A percentile compares a stretch with the other conserved stretches of the same genome.
These are phyloP conservation scores for Suhomyces yuchorum DNA, from an alignment of 1,139 yeast genomes.

Conservation along the genomic window DNA sequence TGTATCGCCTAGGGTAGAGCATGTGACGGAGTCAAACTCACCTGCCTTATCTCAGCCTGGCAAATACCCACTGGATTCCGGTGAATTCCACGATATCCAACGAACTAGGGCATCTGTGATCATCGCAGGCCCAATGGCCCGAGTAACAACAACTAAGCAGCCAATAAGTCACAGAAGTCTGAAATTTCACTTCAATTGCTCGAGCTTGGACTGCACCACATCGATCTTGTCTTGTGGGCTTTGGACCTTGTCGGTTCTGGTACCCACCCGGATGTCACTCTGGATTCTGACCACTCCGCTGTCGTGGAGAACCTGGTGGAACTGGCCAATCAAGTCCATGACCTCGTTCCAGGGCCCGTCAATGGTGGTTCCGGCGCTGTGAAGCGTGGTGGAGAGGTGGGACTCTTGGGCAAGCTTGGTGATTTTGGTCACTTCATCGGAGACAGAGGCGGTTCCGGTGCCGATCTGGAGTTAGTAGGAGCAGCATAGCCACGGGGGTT, in stretches of 20 bases:
- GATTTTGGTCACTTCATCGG: conserved; percentile 73
- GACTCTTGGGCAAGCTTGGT: conserved; percentile 64
- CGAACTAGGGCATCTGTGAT: no score
- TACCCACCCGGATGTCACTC: conserved; percentile 83
- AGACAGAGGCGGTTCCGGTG: conserved; percentile 73
- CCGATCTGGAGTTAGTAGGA: conserved; percentile 56
- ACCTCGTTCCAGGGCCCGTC: conserved; percentile 94
- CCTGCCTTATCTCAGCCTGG: no score
- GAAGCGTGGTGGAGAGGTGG: conserved; percentile 67
- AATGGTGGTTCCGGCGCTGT: conserved; percentile 89
- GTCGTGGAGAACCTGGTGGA: conserved; percentile 71
- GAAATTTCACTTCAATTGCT: background rate
- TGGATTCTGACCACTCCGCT: conserved; percentile 76
- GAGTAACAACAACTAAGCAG: no score
- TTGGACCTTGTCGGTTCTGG: conserved; percentile 70
- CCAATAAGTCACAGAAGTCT: no score
- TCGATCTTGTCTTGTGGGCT: conserved; percentile 67
- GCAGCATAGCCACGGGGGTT: background rate
- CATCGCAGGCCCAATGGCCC: no score
- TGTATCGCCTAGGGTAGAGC: no score
- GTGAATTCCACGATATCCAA: no score
- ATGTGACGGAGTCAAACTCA: no score
- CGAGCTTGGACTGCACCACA: conserved; percentile 52
- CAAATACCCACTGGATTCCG: no score
- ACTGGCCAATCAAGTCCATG: conserved; percentile 72